Evolutionary conservation across 805 yeast genomes (phyloP), one percentile per base, ranked within the genome.

Genomic region (Yarrowia sp.): DNA sequence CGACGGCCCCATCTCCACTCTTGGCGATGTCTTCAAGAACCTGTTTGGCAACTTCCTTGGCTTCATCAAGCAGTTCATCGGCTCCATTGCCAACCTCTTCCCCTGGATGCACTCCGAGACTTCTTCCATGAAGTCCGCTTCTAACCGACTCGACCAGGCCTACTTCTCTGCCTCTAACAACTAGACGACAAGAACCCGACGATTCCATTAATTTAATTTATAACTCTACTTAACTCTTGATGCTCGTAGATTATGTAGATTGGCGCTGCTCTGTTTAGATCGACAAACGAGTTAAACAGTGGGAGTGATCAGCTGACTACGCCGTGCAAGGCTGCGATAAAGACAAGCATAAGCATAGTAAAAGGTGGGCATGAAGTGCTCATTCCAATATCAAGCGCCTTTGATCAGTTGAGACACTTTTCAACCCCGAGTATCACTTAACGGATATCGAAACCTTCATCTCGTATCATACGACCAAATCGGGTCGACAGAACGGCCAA

Each of bases 51-150:
- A 55, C 61, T 55, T 55, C 46, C 36, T 55, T 9, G 24, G n/a
- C 36, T 55, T 39, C 38, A 39, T 55, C 61, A 39, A 39, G 44
- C 61, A 55, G 61, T 55, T 55, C 46, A 55, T 55, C 5, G 61
- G 61, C 34, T 55, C 61, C 12, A 55, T 55, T 40, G 61, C 61
- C 36, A 55, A 39, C 61, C 44, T 55, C 36, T 55, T 55, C 61
- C 61, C 61, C 46, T 55, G 61, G 61, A 24, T 55, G 46, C 61
- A 55, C 61, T 39, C 61, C 46, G 61, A 55, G 61, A 55, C 61
- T 24, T 55, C 61, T 24, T 55, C 61, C 61, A 55, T 55, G 61
- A 55, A 55, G 61, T 39, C 46, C 14, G 61, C 61, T n/a, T 55
- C 61, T n/a, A 55, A 55, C 61, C 61, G 61, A 55, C 61, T 55